A percentile compares a stretch with the other conserved stretches of the same genome.
These are phyloP conservation scores for Beauveria australis DNA, from an alignment of 2,329 filamentous ascomycete species.

Conservation along the genomic window DNA sequence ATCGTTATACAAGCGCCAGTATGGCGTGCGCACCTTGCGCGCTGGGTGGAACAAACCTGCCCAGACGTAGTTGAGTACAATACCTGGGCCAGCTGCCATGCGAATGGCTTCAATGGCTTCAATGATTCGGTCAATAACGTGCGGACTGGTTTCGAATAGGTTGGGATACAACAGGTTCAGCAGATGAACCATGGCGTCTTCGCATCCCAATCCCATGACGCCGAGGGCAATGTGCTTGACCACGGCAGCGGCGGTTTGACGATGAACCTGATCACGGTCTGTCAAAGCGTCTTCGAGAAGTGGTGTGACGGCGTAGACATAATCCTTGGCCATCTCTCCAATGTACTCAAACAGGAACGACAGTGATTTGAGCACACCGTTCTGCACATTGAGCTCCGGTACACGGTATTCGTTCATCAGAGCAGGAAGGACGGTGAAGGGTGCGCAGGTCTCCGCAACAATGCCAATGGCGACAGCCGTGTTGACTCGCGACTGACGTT, in stretches of 20 bases:
- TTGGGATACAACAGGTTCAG: conserved; percentile 96
- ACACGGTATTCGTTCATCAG: conserved; percentile 99
- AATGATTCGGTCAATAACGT: conserved; percentile 96
- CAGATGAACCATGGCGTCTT: conserved; percentile 96
- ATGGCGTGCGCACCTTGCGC: conserved; percentile 85
- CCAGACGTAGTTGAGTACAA: conserved; percentile 98
- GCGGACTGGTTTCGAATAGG: conserved; percentile 92
- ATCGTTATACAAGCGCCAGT: conserved; percentile 96
- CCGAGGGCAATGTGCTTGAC: conserved; percentile 97
- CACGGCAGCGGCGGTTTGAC: conserved; percentile 90
- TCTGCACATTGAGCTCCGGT: conserved; percentile 96
- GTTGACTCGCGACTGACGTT: conserved; percentile 96
- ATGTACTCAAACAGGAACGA: conserved; percentile 99
- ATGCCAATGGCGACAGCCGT: conserved; percentile 98
- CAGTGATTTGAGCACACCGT: conserved; percentile 92
- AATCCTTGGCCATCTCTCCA: conserved; percentile 98
- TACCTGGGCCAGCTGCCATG: conserved; percentile 83
- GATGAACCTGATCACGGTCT: conserved; percentile 94
- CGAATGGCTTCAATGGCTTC: conserved; percentile 95
- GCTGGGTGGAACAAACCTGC: conserved; percentile 95
- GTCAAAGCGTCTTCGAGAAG: conserved; percentile 94
- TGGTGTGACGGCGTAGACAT: conserved; percentile 95
- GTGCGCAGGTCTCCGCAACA: conserved; percentile 94
- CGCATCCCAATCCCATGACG: conserved; percentile 93
- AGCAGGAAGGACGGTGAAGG: conserved; percentile 96